These are phyloP conservation scores for Ogataea dorogensis DNA, from an alignment of 805 yeast species.

Conservation along the genomic window DNA sequence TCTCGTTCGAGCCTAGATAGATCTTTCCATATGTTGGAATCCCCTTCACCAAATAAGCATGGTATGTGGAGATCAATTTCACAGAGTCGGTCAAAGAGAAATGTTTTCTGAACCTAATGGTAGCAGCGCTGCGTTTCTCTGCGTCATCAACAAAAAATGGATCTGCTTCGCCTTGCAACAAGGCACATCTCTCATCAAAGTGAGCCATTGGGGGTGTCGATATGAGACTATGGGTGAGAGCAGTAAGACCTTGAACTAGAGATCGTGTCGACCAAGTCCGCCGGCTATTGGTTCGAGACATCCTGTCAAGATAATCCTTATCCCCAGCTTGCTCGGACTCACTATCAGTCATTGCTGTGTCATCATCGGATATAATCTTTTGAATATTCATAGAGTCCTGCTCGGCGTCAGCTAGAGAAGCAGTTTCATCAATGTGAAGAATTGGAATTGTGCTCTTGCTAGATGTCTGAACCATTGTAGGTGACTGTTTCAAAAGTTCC, in stretches of 20 bases:
- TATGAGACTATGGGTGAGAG: constrained; percentile 28
- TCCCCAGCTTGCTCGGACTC: constrained; percentile 5
- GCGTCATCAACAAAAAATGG: constrained; percentile 45
- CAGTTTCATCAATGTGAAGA: constrained; percentile 4
- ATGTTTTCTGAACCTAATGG: constrained; percentile 58
- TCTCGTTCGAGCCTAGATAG: constrained; percentile 61
- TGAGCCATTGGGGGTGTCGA: constrained; percentile 42
- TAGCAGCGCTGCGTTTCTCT: constrained; percentile 45
- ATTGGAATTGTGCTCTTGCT: constrained; percentile 7
- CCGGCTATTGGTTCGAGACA: constrained; percentile 7
- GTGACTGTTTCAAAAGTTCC: constrained; percentile 23
- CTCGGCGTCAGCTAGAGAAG: neutral
- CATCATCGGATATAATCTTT: constrained; percentile 6
- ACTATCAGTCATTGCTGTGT: constrained; percentile 4
- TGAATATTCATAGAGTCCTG: neutral
- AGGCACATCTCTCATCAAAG: constrained; percentile 42
- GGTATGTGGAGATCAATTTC: constrained; percentile 63
- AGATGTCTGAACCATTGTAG: constrained; percentile 27
- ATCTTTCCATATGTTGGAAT: constrained; percentile 83
- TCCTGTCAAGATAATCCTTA: constrained; percentile 1
- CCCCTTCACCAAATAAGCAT: constrained; percentile 63
- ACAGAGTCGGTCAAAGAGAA: constrained; percentile 61
- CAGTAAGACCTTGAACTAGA: constrained; percentile 30
- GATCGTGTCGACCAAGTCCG: constrained; percentile 28
- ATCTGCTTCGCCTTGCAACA: constrained; percentile 46